A percentile compares a stretch with the other conserved stretches of the same genome.
Conservation (phyloP, 257 asterid species). For the Fraxinus americana region DNA sequence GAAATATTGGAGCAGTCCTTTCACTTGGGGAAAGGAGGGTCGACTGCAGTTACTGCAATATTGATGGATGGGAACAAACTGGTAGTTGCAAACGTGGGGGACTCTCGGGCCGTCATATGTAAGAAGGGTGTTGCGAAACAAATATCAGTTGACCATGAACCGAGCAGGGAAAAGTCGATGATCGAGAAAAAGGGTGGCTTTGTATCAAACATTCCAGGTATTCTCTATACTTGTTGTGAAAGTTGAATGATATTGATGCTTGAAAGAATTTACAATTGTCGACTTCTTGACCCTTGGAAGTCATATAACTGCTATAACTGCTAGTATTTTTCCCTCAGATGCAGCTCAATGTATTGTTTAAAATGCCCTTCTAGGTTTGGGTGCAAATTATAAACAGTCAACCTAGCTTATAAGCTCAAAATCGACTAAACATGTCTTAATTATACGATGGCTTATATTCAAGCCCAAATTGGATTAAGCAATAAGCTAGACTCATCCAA, state of each 20-base stretch:
- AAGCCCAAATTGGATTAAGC: too few species aligned
- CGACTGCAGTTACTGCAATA: conserved; percentile 94
- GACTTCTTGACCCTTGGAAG: background rate
- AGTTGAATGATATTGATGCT: background rate
- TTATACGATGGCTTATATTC: too few species aligned
- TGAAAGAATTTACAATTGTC: background rate
- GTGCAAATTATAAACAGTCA: too few species aligned
- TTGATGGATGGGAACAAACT: conserved; percentile 72
- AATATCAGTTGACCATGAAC: conserved; percentile 91
- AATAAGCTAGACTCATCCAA: too few species aligned
- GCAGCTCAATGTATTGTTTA: background rate
- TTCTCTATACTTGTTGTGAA: background rate
- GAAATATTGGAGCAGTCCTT: conserved; percentile 68
- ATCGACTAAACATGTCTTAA: too few species aligned
- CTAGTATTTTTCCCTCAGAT: background rate
- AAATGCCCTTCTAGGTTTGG: background rate
- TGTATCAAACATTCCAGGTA: conserved; percentile 88
- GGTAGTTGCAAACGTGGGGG: conserved; percentile 86
- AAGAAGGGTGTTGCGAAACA: conserved; percentile 72
- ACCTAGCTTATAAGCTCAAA: too few species aligned
- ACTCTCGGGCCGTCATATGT: conserved; percentile 80
- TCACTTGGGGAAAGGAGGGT: conserved; percentile 82
- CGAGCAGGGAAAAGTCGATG: conserved; percentile 64
- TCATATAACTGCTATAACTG: background rate
- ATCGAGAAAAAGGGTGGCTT: conserved; percentile 96